A percentile compares a stretch with the other conserved stretches of the same genome.
Conservation (phyloP, 352 stramenopile species). For the Pythium biforme region DNA sequence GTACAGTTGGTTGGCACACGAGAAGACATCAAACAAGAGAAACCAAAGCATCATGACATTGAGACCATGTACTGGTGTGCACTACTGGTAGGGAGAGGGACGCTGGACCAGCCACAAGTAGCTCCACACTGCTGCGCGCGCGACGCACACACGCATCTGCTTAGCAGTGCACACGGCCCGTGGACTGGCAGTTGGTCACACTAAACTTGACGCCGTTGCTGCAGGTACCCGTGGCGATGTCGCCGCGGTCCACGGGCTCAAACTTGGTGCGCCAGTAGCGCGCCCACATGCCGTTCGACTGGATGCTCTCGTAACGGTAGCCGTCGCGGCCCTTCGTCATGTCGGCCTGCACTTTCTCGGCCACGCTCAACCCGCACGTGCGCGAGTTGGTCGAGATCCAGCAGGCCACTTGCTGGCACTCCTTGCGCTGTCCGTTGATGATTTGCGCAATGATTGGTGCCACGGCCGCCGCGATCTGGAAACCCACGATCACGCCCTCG, state of each 20-base stretch:
- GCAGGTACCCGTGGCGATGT: constrained; percentile 6
- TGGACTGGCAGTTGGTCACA: constrained; percentile 12
- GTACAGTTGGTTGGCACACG: too few relatives aligned
- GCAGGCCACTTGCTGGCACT: constrained; percentile 15
- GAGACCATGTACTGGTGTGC: too few relatives aligned
- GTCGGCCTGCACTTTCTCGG: constrained; percentile 6
- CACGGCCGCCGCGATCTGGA: not conserved
- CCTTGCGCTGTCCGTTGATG: not conserved
- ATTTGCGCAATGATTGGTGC: not conserved
- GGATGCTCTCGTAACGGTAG: constrained; percentile 8
- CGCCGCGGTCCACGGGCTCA: constrained; percentile 4
- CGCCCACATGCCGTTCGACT: constrained; percentile 12
- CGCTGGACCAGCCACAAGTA: too few relatives aligned
- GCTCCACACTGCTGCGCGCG: too few relatives aligned
- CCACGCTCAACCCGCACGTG: constrained; percentile 3
- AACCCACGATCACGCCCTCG: not conserved
- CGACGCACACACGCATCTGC: too few relatives aligned
- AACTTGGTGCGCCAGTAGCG: constrained; percentile 23
- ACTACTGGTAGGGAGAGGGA: too few relatives aligned
- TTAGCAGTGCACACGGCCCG: constrained; percentile 8
- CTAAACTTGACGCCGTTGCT: constrained; percentile 6
- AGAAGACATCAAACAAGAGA: too few relatives aligned
- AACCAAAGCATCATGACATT: too few relatives aligned
- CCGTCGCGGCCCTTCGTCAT: constrained; percentile 8
- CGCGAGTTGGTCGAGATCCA: constrained; percentile 7